Evolutionary conservation across 2,329 filamentous ascomycete species (phyloP).

Genomic region (Akanthomyces muscarius): DNA sequence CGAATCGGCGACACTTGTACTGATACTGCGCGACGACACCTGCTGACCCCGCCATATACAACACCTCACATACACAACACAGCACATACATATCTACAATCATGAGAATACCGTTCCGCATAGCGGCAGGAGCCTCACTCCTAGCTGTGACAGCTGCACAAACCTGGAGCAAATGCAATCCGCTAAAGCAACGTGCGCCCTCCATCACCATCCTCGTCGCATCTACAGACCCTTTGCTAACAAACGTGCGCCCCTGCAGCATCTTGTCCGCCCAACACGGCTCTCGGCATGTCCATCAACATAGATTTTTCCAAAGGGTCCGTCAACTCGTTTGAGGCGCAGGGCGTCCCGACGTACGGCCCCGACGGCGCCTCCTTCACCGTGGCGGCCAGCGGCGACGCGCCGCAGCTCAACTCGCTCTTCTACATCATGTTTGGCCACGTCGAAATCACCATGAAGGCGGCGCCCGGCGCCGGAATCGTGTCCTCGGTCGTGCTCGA

Average conservation of each 20-base stretch:
- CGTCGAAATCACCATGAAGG: conserved; percentile 79
- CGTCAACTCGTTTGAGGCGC: conserved; percentile 73
- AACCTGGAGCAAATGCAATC: conserved; percentile 19
- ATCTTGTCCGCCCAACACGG: conserved; percentile 71
- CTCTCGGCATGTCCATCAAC: conserved; percentile 74
- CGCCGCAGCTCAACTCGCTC: conserved; percentile 79
- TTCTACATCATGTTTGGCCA: conserved; percentile 99
- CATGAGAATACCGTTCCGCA: conserved; percentile 16
- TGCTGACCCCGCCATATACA: not conserved
- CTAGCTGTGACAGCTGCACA: conserved; percentile 5
- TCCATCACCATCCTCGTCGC: not conserved
- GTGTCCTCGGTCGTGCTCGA: conserved; percentile 89
- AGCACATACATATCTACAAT: not conserved
- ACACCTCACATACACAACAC: not conserved
- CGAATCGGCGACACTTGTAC: no score
- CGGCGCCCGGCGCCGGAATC: conserved; percentile 84
- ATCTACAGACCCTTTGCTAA: not conserved
- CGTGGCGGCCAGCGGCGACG: conserved; percentile 71
- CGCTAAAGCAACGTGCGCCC: conserved; percentile 11
- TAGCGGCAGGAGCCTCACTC: conserved; percentile 10
- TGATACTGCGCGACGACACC: no score
- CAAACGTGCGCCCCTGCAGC: conserved; percentile 27
- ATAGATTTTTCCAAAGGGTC: conserved; percentile 78
- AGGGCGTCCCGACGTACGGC: conserved; percentile 68
- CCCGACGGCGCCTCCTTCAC: conserved; percentile 75